A percentile compares a stretch with the other conserved stretches of the same genome.
Evolutionary conservation across 495 filamentous ascomycete genomes (phyloP).

Genomic region (Tuber melanosporum): DNA sequence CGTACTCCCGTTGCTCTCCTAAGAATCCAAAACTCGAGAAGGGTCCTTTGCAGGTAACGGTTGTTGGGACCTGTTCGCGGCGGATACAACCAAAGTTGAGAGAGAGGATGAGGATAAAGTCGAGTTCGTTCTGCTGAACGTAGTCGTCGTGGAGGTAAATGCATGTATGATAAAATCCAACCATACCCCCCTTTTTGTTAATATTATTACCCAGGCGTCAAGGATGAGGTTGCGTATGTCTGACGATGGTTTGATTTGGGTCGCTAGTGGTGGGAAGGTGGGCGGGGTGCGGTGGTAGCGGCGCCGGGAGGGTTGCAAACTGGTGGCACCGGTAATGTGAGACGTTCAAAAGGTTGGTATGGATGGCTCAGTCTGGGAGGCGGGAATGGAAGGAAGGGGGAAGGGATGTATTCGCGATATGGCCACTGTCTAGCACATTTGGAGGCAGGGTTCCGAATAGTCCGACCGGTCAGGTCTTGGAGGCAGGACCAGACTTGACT

Average conservation of each 20-base stretch:
- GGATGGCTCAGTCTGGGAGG: not conserved
- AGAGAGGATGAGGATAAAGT: not conserved
- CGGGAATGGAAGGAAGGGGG: not conserved
- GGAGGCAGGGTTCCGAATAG: too few species aligned
- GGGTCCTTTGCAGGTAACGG: slow-evolving; percentile 10
- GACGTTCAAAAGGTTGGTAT: too few species aligned
- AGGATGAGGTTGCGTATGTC: not conserved
- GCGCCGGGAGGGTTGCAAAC: not conserved
- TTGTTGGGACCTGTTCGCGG: not conserved
- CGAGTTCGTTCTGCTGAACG: slow-evolving; percentile 1
- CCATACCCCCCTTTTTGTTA: not conserved
- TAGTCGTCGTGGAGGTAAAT: slow-evolving; percentile 4
- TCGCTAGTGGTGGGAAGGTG: not conserved
- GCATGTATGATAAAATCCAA: not conserved
- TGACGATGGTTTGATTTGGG: not conserved
- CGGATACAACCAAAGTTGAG: not conserved
- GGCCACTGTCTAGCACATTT: not conserved
- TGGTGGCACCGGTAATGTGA: not conserved
- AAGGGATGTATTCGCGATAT: not conserved
- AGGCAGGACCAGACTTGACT: too few species aligned
- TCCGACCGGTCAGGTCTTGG: too few species aligned
- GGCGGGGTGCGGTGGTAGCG: not conserved
- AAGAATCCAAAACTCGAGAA: not conserved
- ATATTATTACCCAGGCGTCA: not conserved
- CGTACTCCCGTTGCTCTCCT: not conserved